Base-by-base conservation (phyloP, 176 grass and related monocot species). In the Eragrostis nindensis region DNA sequence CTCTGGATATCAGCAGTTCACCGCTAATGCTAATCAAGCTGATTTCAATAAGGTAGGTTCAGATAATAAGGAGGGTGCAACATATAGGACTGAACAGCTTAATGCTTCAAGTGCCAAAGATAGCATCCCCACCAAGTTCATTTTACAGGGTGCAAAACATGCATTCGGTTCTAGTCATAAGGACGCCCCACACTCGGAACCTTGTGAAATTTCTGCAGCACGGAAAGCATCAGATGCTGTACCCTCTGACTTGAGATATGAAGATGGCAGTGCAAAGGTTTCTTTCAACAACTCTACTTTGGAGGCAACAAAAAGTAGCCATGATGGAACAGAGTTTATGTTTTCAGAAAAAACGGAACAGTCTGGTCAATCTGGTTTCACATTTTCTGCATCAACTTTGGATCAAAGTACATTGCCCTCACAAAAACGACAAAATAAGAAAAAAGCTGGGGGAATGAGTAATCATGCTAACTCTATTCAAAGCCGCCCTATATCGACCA, bases 331-430 rank as follows among this genome's bases (percentile, higher is more conserved):
- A 8, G 49, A 70, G 27, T 76, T 83, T 77, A 77, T 54, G 48
- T 80, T 75, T 78, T 29, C 70, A 44, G 62, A n/a, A 39, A 84
- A 85, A 52, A 38, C 54, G 25, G 75, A 83, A 25, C 63, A 55
- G 68, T 69, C 73, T 42, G 40, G 26, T 86, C 71, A 53, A 32
- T 84, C 75, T 68, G 54, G 78, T 73, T 86, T 90, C 63, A 78
- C 40, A 76, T 94, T 90, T 80, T 77, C 68, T 18, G 80, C 85
- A 80, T 73, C 80, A 81, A 44, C 54, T 88, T 80, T 59, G 62
- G 39, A 78, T 62, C 83, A 88, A 57, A 75, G 71, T 68, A 63
- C 62, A 45, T 60, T 86, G 64, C 57, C 21, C 5, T 74, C 69
- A 40, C 67, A 75, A 76, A 94, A 84, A 43, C 82, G 38, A 19